Conservation (phyloP, 495 filamentous ascomycete genomes). For the Penicillium soppii region DNA sequence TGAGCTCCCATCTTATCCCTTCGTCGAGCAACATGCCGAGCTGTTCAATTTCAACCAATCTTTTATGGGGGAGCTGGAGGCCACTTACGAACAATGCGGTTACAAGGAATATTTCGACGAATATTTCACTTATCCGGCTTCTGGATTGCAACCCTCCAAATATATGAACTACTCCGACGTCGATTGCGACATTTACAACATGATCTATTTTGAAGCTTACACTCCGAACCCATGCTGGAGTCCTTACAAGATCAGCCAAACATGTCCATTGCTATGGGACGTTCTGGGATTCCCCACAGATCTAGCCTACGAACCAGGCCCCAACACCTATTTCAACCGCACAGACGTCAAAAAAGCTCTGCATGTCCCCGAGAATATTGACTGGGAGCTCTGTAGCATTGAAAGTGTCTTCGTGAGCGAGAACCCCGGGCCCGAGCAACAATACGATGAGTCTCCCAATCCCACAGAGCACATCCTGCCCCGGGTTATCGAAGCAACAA, state of each 20-base stretch:
- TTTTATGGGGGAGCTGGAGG: background rate
- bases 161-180: background rate
- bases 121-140: constrained; percentile 3
- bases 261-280: background rate
- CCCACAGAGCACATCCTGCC: constrained; percentile 1
- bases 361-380: background rate
- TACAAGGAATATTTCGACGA: background rate
- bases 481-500: background rate
- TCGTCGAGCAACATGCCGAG: background rate
- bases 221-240: constrained; percentile 1
- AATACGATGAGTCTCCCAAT: background rate
- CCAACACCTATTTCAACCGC: background rate
- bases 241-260: background rate
- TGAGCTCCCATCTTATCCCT: background rate
- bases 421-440: background rate
- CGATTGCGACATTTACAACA: constrained; percentile 5
- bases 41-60: constrained; percentile 6
- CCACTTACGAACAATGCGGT: background rate
- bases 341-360: constrained; percentile 1
- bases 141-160: background rate
- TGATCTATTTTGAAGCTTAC: background rate
- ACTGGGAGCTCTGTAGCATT: constrained; percentile 1
- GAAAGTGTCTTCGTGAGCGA: background rate
- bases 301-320: background rate
- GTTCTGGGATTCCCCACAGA: constrained; percentile 1